Evolutionary conservation across 305 asterid genomes (phyloP).

Genomic region (Fraxinus sp.): DNA sequence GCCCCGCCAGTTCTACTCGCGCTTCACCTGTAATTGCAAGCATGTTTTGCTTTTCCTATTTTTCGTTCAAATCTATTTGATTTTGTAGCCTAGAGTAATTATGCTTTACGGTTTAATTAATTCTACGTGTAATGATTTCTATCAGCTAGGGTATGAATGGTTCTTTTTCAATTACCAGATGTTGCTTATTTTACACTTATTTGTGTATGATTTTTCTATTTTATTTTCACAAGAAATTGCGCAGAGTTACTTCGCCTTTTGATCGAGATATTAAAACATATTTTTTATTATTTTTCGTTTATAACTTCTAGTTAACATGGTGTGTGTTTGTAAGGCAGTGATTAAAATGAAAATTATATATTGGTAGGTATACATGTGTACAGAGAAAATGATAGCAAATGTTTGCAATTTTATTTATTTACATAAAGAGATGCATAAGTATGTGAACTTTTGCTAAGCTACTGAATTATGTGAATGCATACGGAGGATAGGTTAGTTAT

Average conservation of each 20-base stretch:
- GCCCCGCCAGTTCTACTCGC: constrained; percentile 30
- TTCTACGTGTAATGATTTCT: not conserved
- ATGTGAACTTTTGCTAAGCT: not conserved
- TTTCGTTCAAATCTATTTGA: not conserved
- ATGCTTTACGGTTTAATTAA: not conserved
- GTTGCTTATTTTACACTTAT: not conserved
- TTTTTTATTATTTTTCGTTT: not conserved
- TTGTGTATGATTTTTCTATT: not conserved
- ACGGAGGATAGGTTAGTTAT: not conserved
- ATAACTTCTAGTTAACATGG: not conserved
- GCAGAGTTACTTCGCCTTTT: not conserved
- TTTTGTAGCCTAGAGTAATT: not conserved
- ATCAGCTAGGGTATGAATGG: not conserved
- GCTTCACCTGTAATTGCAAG: constrained; percentile 30
- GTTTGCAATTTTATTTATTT: not conserved
- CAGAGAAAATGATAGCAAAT: not conserved
- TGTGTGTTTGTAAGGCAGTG: not conserved
- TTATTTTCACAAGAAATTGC: not conserved
- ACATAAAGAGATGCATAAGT: not conserved
- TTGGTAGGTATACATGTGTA: not conserved
- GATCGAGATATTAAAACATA: not conserved
- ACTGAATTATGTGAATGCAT: not conserved
- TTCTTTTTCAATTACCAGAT: not conserved
- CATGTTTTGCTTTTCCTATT: not conserved
- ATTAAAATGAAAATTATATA: not conserved